These are phyloP conservation scores for Rhynchospora tenuis DNA, from an alignment of 176 grass and related monocot species.

Conservation along the genomic window DNA sequence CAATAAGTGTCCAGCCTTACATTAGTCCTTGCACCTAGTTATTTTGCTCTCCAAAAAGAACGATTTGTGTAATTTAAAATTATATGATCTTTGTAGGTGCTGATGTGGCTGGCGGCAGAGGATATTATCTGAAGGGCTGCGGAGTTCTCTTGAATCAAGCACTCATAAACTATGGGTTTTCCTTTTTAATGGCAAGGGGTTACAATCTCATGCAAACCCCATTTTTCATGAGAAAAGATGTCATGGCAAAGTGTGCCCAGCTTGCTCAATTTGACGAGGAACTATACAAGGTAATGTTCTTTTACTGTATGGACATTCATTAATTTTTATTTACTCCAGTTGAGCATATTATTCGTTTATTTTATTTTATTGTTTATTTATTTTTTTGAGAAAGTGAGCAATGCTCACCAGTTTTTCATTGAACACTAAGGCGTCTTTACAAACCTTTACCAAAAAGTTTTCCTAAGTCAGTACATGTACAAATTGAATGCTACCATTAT, in stretches of 20 bases:
- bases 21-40: not conserved
- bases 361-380: too few species aligned
- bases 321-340: slow-evolving; percentile 14
- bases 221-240: slow-evolving; percentile 96
- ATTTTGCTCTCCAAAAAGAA: not conserved
- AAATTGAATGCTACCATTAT: too few species aligned
- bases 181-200: slow-evolving; percentile 53
- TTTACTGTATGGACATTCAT: slow-evolving; percentile 3
- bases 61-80: not conserved
- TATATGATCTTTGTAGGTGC: slow-evolving; percentile 40
- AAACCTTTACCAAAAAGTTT: too few species aligned
- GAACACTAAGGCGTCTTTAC: too few species aligned
- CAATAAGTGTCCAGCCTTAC: not conserved
- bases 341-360: not conserved
- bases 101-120: slow-evolving; percentile 90
- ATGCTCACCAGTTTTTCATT: too few species aligned
- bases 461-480: too few species aligned
- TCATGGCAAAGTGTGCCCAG: slow-evolving; percentile 95
- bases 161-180: slow-evolving; percentile 69
- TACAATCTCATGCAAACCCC: slow-evolving; percentile 81
- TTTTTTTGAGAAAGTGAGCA: too few species aligned
- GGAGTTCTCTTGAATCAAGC: slow-evolving; percentile 86
- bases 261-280: slow-evolving; percentile 90
- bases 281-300: slow-evolving; percentile 65
- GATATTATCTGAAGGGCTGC: slow-evolving; percentile 72